phyloP scores from a whole-genome alignment of 2,329 filamentous ascomycete species.

The Microdochium paspali region DNA sequence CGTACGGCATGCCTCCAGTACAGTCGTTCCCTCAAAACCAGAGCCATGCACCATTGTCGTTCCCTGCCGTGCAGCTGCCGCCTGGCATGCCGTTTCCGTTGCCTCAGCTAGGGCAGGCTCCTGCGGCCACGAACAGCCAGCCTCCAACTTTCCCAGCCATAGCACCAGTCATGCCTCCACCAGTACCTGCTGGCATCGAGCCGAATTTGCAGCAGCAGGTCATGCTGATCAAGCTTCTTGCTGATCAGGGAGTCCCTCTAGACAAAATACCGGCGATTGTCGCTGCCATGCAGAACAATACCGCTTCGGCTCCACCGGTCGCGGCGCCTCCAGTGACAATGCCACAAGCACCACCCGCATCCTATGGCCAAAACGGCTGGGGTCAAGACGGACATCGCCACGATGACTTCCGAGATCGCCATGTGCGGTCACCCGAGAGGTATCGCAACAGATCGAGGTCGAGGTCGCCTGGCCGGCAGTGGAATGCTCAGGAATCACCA shows the following conservation, averaged over 20 bases:
- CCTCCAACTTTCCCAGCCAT: conserved; percentile 22
- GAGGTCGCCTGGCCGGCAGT: conserved; percentile 68
- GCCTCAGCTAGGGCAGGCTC: conserved; percentile 30
- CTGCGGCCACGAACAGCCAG: conserved; percentile 26
- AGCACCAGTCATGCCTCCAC: conserved; percentile 23
- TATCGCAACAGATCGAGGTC: conserved; percentile 62
- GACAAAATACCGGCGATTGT: conserved; percentile 63
- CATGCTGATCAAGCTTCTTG: conserved; percentile 64
- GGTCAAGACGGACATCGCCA: conserved; percentile 25
- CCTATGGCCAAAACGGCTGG: conserved; percentile 25
- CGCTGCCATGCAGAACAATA: conserved; percentile 36
- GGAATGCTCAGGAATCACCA: conserved; percentile 57
- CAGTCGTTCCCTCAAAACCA: conserved; percentile 15
- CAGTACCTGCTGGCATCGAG: conserved; percentile 29
- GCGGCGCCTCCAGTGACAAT: conserved; percentile 14
- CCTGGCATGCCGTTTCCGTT: conserved; percentile 34
- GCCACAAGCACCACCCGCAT: conserved; percentile 28
- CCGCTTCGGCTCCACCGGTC: conserved; percentile 20
- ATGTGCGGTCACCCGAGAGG: conserved; percentile 54
- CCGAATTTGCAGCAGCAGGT: conserved; percentile 60
- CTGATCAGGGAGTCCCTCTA: conserved; percentile 65
- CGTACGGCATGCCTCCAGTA: conserved; percentile 13
- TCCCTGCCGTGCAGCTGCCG: conserved; percentile 40
- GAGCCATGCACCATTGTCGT: conserved; percentile 23
- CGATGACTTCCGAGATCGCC: conserved; percentile 47